Conservation (phyloP, 257 asterid species). For the Voacanga thouarsii region DNA sequence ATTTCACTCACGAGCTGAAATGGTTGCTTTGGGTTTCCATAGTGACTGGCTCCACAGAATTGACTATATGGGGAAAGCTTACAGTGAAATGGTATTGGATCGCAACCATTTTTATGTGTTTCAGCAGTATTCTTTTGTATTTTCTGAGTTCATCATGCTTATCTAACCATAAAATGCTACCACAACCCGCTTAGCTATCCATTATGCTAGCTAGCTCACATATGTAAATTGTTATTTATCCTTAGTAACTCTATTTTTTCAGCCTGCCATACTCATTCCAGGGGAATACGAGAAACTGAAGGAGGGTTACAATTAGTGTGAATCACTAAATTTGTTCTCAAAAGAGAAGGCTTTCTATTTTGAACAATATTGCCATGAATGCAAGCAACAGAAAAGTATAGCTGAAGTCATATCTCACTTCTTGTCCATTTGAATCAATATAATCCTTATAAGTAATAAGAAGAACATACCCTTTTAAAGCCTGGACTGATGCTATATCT, state of each 20-base stretch:
- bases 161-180: background rate
- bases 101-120: background rate
- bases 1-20: background rate
- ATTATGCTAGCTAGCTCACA: background rate
- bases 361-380: background rate
- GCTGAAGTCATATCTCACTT: background rate
- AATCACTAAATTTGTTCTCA: background rate
- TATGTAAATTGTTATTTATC: background rate
- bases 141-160: background rate
- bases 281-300: background rate
- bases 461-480: background rate
- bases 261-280: too few species aligned
- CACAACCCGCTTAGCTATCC: background rate
- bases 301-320: background rate
- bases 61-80: background rate
- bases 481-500: too few species aligned
- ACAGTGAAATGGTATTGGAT: constrained; percentile 14
- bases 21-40: background rate
- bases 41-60: background rate
- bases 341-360: background rate
- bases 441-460: background rate
- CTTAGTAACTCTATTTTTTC: too few species aligned
- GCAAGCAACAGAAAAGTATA: background rate
- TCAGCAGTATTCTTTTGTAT: background rate
- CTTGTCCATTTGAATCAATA: background rate